These are phyloP conservation scores for Penicillium crustosum DNA, from an alignment of 2,329 filamentous ascomycete genomes.

Conservation along the genomic window DNA sequence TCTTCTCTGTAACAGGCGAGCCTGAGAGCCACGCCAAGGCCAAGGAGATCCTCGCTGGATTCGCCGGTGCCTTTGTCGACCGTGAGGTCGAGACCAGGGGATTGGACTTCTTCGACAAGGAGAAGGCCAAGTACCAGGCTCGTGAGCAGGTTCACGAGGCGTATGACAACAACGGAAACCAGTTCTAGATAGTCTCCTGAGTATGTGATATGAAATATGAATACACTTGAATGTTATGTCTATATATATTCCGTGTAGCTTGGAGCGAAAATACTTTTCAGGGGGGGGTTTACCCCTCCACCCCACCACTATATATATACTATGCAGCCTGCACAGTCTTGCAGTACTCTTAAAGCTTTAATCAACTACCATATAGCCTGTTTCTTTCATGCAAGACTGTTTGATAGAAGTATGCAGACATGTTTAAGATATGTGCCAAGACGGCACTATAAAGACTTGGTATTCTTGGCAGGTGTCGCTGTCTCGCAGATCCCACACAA, in stretches of 20 bases:
- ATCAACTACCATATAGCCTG: no score
- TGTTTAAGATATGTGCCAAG: constrained; percentile 1
- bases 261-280: not conserved
- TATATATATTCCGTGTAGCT: not conserved
- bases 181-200: not conserved
- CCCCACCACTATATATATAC: not conserved
- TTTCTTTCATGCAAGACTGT: not conserved
- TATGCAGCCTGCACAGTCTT: not conserved
- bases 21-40: constrained; percentile 68
- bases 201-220: not conserved
- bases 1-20: constrained; percentile 54
- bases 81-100: constrained; percentile 69
- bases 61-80: constrained; percentile 77
- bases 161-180: not conserved
- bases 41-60: constrained; percentile 71
- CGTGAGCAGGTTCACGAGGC: not conserved
- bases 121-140: constrained; percentile 61
- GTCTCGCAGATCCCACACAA: not conserved
- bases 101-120: constrained; percentile 58
- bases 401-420: not conserved
- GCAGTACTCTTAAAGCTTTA: no score
- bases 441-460: constrained; percentile 3
- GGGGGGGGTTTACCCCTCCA: not conserved
- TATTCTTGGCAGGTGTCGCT: constrained; percentile 1
- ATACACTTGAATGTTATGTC: not conserved